phyloP scores from a whole-genome alignment of 2,329 filamentous ascomycete species.

The Rhexocercosporidium sp. region DNA sequence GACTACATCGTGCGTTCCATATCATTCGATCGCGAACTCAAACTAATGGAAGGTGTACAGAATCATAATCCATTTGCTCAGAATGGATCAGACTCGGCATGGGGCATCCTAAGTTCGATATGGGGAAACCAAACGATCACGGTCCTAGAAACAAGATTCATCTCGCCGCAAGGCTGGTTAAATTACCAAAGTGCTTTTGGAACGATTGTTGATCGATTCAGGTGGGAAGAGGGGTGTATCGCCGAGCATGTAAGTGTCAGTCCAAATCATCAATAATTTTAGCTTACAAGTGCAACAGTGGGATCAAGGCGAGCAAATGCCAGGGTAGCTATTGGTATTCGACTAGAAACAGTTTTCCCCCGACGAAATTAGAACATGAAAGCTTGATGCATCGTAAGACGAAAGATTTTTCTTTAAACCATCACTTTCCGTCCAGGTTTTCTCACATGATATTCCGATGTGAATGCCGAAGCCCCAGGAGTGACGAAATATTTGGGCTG shows the following conservation, averaged over 20 bases:
- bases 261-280: background rate
- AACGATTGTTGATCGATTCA: slow-evolving; percentile 21
- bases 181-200: slow-evolving; percentile 19
- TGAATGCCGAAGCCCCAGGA: too few relatives aligned
- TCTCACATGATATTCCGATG: too few relatives aligned
- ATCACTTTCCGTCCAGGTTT: too few relatives aligned
- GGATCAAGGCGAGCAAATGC: slow-evolving; percentile 24
- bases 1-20: slow-evolving; percentile 21
- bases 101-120: slow-evolving; percentile 19
- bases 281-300: slow-evolving; percentile 12
- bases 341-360: too few relatives aligned
- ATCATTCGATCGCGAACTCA: too few relatives aligned
- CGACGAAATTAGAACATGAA: too few relatives aligned
- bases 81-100: slow-evolving; percentile 23
- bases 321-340: too few relatives aligned
- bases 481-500: too few relatives aligned
- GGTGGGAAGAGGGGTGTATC: slow-evolving; percentile 26
- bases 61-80: slow-evolving; percentile 24
- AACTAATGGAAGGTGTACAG: background rate
- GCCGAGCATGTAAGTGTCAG: slow-evolving; percentile 22
- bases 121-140: slow-evolving; percentile 15
- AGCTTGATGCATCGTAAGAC: too few relatives aligned
- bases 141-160: slow-evolving; percentile 14
- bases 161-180: slow-evolving; percentile 17
- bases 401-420: too few relatives aligned